Evolutionary conservation across 1,139 yeast genomes (phyloP).

Genomic region (Kodamaea alishanica): DNA sequence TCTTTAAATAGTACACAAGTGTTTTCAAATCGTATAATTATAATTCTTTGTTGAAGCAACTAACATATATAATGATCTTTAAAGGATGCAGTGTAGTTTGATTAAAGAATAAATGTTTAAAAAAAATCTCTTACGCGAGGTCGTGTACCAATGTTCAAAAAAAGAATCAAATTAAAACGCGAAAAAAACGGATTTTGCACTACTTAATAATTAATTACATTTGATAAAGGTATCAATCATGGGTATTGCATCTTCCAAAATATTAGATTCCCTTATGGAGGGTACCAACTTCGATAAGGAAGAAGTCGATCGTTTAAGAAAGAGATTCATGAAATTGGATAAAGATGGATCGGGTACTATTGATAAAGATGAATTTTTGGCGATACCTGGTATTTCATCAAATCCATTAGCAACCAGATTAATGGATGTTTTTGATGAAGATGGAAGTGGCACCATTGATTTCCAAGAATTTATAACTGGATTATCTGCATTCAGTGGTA

Average conservation of each 20-base stretch:
- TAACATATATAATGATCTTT: too few relatives aligned
- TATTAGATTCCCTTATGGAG: slow-evolving; percentile 65
- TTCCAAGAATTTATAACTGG: slow-evolving; percentile 94
- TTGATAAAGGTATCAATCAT: slow-evolving; percentile 22
- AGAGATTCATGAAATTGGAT: slow-evolving; percentile 92
- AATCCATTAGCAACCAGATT: slow-evolving; percentile 88
- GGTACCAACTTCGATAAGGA: slow-evolving; percentile 84
- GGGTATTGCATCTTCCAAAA: slow-evolving; percentile 68
- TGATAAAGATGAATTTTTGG: slow-evolving; percentile 83
- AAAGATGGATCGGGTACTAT: slow-evolving; percentile 90
- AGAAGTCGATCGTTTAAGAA: slow-evolving; percentile 86
- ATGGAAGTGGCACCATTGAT: slow-evolving; percentile 90
- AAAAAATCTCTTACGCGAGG: too few relatives aligned
- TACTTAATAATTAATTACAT: too few relatives aligned
- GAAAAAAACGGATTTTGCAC: too few relatives aligned
- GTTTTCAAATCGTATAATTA: too few relatives aligned
- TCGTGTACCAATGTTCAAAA: too few relatives aligned
- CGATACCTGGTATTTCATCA: slow-evolving; percentile 87
- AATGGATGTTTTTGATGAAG: slow-evolving; percentile 92
- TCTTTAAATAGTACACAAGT: too few relatives aligned
- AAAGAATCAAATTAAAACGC: too few relatives aligned
- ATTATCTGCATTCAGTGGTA: slow-evolving; percentile 86
- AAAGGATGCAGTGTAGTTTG: too few relatives aligned
- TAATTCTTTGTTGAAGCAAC: too few relatives aligned
- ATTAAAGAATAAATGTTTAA: too few relatives aligned